Conservation (phyloP, 75 land plant genomes). For the Azolla pinnata region DNA sequence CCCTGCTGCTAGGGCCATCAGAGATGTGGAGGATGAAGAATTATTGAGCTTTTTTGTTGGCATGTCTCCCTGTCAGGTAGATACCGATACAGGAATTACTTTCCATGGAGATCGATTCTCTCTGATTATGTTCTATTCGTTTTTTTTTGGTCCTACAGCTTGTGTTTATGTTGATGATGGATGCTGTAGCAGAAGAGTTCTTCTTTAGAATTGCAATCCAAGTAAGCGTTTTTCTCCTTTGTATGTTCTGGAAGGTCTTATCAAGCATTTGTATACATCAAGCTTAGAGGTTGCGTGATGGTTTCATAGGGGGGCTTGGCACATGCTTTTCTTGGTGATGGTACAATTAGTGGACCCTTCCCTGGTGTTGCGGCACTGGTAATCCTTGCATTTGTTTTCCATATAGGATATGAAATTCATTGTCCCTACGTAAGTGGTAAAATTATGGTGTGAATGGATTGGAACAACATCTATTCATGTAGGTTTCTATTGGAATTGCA, state of each 20-base stretch:
- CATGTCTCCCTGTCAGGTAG: slow-evolving; percentile 90
- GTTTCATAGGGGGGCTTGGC: slow-evolving; percentile 66
- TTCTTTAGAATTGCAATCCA: slow-evolving; percentile 91
- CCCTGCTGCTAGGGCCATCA: slow-evolving; percentile 84
- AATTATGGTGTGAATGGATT: too few species aligned
- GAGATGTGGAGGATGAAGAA: slow-evolving; percentile 96
- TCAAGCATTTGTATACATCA: neutral
- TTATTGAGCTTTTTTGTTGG: slow-evolving; percentile 76
- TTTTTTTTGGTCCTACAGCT: slow-evolving; percentile 37
- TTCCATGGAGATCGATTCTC: too few species aligned
- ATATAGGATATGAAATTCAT: too few species aligned
- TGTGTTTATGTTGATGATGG: slow-evolving; percentile 61
- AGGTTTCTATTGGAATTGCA: slow-evolving; percentile 18
- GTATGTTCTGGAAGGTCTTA: neutral
- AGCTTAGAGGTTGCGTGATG: neutral
- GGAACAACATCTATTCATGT: too few species aligned
- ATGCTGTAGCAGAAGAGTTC: slow-evolving; percentile 85
- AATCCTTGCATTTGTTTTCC: too few species aligned
- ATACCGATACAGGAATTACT: too few species aligned
- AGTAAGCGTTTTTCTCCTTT: slow-evolving; percentile 26
- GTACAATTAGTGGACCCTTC: slow-evolving; percentile 40
- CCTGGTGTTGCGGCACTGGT: slow-evolving; percentile 71
- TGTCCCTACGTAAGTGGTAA: too few species aligned
- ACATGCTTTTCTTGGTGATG: slow-evolving; percentile 65
- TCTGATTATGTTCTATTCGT: too few species aligned